These are phyloP conservation scores for Phaseolus lunatus DNA, from an alignment of 306 rosid species.

Conservation along the genomic window DNA sequence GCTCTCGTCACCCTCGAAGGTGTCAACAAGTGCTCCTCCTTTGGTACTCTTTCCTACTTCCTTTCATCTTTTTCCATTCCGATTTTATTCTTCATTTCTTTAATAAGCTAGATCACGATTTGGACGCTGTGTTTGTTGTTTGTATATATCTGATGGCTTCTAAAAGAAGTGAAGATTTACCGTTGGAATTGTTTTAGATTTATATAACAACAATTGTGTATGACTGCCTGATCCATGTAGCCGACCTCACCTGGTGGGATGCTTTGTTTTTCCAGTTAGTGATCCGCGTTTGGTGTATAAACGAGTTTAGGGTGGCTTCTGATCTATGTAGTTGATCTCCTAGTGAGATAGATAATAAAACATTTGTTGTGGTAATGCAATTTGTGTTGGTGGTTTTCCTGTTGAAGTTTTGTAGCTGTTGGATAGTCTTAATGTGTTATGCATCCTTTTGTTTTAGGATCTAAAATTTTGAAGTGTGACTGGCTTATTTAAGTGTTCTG, in stretches of 20 bases:
- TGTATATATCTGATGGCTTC: background rate
- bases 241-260: background rate
- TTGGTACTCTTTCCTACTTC: conserved; percentile 56
- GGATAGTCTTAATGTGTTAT: conserved; percentile 4
- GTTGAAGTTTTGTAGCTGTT: conserved; percentile 16
- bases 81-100: background rate
- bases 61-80: background rate
- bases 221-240: background rate
- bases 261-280: background rate
- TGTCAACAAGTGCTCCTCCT: conserved; percentile 99
- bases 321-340: background rate
- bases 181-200: background rate
- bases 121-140: conserved; percentile 1
- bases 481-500: conserved; percentile 30
- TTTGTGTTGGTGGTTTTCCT: conserved; percentile 14
- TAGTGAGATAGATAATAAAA: background rate
- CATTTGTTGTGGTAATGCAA: conserved; percentile 5
- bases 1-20: conserved; percentile 99
- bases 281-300: background rate
- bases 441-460: conserved; percentile 39
- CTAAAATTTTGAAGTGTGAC: conserved; percentile 41
- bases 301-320: background rate
- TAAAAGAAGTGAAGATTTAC: background rate
- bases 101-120: conserved; percentile 56
- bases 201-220: background rate